A percentile compares a stretch with the other conserved stretches of the same genome.
These are phyloP conservation scores for Artemisia annua DNA, from an alignment of 129 eudicot genomes.

Conservation along the genomic window DNA sequence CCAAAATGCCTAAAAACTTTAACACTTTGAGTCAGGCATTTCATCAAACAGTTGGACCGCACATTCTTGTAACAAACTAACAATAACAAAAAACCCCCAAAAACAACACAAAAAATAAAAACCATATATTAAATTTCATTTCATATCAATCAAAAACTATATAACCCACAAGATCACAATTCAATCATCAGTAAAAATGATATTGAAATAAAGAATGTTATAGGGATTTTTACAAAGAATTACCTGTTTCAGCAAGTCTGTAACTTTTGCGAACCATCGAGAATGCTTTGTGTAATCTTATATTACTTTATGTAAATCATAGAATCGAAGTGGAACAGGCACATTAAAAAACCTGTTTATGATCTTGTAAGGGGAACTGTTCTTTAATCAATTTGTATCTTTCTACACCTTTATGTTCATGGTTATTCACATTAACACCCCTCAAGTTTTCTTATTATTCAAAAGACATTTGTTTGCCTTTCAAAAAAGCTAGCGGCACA, in stretches of 20 bases:
- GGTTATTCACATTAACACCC: slow-evolving; percentile 5
- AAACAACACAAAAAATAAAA: neutral
- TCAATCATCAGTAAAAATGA: slow-evolving; percentile 6
- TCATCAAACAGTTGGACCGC: slow-evolving; percentile 31
- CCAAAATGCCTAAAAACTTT: too few species aligned
- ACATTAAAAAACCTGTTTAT: slow-evolving; percentile 5
- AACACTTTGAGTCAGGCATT: slow-evolving; percentile 25
- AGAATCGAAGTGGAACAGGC: neutral
- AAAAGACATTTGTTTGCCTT: neutral
- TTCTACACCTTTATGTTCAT: slow-evolving; percentile 12
- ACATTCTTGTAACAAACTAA: neutral
- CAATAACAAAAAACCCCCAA: neutral
- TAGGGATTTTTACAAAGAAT: neutral
- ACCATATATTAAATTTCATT: slow-evolving; percentile 2
- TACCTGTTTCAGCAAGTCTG: slow-evolving; percentile 28
- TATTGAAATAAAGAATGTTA: neutral
- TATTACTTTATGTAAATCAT: slow-evolving; percentile 3
- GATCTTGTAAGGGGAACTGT: neutral
- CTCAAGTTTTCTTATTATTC: neutral
- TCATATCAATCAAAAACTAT: neutral
- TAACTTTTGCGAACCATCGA: slow-evolving; percentile 37
- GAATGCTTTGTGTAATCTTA: neutral
- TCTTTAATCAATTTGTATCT: neutral
- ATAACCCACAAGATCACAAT: slow-evolving; percentile 6
- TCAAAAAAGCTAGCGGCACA: too few species aligned